phyloP scores from a whole-genome alignment of 176 grass and related monocot genomes.

The Cymbopogon citratus region DNA sequence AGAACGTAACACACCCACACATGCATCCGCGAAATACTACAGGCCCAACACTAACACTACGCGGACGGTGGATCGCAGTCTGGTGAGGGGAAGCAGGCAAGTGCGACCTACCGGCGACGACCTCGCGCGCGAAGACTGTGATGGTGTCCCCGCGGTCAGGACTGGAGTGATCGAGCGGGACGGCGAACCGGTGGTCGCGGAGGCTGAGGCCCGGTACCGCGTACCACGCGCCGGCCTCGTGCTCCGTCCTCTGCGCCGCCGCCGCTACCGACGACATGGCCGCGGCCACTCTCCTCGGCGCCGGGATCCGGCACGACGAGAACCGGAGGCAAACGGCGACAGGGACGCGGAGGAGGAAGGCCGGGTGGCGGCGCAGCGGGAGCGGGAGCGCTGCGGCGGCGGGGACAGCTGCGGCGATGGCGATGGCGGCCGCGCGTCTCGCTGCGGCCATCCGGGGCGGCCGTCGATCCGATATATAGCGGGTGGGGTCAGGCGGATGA shows the following conservation, averaged over 20 bases:
- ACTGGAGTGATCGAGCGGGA: constrained; percentile 75
- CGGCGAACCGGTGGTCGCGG: constrained; percentile 76
- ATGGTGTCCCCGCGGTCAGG: constrained; percentile 15
- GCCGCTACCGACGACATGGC: constrained; percentile 40
- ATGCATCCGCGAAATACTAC: neutral
- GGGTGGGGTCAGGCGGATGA: neutral
- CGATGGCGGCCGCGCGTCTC: neutral
- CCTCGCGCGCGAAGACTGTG: constrained; percentile 86
- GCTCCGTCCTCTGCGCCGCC: neutral
- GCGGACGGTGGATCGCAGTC: neutral
- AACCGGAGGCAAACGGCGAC: neutral
- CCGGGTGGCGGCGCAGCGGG: neutral
- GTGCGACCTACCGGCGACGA: constrained; percentile 54
- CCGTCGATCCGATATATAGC: constrained; percentile 14
- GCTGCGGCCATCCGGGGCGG: constrained; percentile 15
- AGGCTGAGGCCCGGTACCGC: constrained; percentile 74
- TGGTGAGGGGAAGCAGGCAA: neutral
- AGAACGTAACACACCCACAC: neutral
- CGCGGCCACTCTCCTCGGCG: neutral
- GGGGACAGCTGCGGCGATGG: neutral
- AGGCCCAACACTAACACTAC: neutral
- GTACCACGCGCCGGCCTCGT: constrained; percentile 57
- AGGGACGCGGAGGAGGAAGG: neutral
- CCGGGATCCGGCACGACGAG: constrained; percentile 14
- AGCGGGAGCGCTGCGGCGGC: neutral